Evolutionary conservation across 345 rosid species (phyloP), one percentile per base, ranked within the genome.

Genomic region (Gossypium mustelinum): DNA sequence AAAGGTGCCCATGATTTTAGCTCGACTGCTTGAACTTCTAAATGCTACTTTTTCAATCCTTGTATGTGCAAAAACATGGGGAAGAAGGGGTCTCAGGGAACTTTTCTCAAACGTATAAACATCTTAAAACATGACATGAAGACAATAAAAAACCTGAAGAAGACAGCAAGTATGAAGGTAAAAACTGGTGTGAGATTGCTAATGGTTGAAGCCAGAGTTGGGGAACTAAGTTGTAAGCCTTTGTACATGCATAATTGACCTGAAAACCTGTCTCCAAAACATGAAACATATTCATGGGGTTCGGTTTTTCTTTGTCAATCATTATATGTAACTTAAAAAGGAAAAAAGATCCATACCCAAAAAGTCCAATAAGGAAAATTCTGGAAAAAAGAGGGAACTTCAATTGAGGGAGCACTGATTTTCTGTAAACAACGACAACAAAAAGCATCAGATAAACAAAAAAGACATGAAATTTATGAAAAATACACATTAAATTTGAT

Each of bases 1-100:
- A n/a, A 91, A 68, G 4, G 99, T 89, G 47, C 98, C 99, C 27
- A 89, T 20, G 50, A 89, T 79, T 81, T 94, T 92, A 69, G 96
- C 98, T 48, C 84, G 93, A 71, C 94, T 89, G 65, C 92, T 89
- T 18, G 79, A 68, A 74, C 87, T 89, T 80, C 77, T 86, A 72
- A 85, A 39, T 51, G 84, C 79, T 22, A 91, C 78, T 51, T 76
- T 86, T 87, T 92, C 97, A 95, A 92, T 90, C 82, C 98, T 92
- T 79, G 17, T 25, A 54, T 7, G 25, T 27, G 9, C 22, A 17
- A 61, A 22, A 24, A 5, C 10, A 9, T 11, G 16, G 22, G 2
- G 16, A 4, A 16, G 2, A 22, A 65, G 18, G 18, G 24, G 14
- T n/a, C 9, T 41, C 16, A 64, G 27, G 27, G 22, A 18, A 41